These are phyloP conservation scores for Hibiscus mutabilis DNA, from an alignment of 345 rosid genomes.

Conservation along the genomic window DNA sequence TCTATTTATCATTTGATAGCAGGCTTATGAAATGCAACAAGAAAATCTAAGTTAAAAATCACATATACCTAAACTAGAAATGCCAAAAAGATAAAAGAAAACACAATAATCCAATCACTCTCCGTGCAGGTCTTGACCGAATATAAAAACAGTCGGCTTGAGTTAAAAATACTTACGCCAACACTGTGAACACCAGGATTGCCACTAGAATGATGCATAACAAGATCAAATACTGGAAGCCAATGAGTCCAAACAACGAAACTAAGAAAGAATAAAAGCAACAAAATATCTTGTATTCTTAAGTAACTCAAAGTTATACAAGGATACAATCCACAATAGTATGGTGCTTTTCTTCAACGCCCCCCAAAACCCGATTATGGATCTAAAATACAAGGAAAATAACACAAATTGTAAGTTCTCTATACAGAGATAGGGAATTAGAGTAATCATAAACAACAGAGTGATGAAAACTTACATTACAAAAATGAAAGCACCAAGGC, in stretches of 20 bases:
- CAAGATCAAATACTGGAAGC: slow-evolving; percentile 62
- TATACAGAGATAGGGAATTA: not conserved
- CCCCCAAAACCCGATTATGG: slow-evolving; percentile 85
- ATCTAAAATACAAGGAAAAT: slow-evolving; percentile 36
- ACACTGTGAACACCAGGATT: slow-evolving; percentile 77
- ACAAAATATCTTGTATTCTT: not conserved
- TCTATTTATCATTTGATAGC: no score
- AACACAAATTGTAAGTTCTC: not conserved
- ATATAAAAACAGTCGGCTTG: not conserved
- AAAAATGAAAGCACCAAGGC: slow-evolving; percentile 74
- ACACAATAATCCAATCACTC: not conserved
- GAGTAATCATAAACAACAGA: slow-evolving; percentile 3
- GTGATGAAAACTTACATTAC: slow-evolving; percentile 42
- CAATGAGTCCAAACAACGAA: slow-evolving; percentile 14
- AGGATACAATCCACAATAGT: slow-evolving; percentile 95
- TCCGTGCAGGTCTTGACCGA: not conserved
- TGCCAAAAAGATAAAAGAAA: not conserved
- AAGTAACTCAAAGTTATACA: not conserved
- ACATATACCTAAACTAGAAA: not conserved
- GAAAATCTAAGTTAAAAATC: not conserved
- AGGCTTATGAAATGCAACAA: no score
- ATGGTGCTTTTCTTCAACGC: slow-evolving; percentile 74
- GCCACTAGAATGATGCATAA: slow-evolving; percentile 66
- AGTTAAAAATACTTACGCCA: slow-evolving; percentile 64
- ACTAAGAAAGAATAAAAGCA: slow-evolving; percentile 2